Conservation (phyloP, 768 basidiomycete genomes). For the Suillus plorans region DNA sequence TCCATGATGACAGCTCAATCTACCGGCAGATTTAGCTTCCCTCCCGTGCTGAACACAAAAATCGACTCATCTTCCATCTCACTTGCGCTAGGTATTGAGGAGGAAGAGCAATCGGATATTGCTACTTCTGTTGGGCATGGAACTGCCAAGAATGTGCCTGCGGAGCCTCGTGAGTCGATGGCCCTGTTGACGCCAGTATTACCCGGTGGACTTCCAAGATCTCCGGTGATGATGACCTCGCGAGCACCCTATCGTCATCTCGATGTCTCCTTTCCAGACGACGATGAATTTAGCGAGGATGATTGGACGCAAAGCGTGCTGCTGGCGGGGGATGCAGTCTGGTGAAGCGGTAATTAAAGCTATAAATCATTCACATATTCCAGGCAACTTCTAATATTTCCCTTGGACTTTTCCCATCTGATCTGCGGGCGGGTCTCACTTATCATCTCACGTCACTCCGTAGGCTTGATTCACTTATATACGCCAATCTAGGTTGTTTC, state of each 20-base stretch:
- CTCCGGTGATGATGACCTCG: constrained; percentile 18
- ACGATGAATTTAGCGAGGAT: constrained; percentile 46
- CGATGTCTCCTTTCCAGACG: constrained; percentile 28
- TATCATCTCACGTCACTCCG: constrained; percentile 14
- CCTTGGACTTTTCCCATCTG: constrained; percentile 13
- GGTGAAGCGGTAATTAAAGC: constrained; percentile 20
- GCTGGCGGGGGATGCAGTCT: constrained; percentile 51
- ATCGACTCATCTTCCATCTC: constrained; percentile 58
- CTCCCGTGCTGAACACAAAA: constrained; percentile 59
- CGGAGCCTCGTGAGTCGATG: constrained; percentile 22
- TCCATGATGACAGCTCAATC: constrained; percentile 62
- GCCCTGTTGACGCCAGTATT: constrained; percentile 5
- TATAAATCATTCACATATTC: constrained; percentile 9
- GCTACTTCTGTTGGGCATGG: constrained; percentile 13
- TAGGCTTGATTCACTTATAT: constrained; percentile 8
- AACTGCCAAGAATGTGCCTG: constrained; percentile 11
- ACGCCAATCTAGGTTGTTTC: not conserved
- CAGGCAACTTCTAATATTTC: constrained; percentile 9
- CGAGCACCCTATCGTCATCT: constrained; percentile 27
- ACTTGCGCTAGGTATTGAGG: constrained; percentile 28
- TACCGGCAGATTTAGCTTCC: constrained; percentile 45
- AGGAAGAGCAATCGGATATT: constrained; percentile 27
- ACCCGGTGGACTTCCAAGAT: constrained; percentile 27
- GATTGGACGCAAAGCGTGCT: constrained; percentile 79
- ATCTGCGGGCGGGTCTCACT: constrained; percentile 32